Conservation (phyloP, 1,139 yeast species). For the Kodamaea plutei region DNA sequence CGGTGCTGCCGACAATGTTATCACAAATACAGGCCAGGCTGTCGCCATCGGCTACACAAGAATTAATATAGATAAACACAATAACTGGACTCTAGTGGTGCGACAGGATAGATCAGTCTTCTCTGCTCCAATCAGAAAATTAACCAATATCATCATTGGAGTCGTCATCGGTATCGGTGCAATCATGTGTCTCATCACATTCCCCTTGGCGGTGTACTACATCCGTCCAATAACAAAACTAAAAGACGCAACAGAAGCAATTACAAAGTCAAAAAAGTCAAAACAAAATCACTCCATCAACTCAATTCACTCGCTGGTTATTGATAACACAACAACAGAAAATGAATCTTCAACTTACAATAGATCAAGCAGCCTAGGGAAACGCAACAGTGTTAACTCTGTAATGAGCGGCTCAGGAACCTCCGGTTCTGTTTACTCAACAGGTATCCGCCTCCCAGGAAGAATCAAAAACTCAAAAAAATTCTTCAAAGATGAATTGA, state of each 20-base stretch:
- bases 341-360: not conserved
- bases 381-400: constrained; percentile 28
- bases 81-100: constrained; percentile 75
- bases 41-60: constrained; percentile 74
- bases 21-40: constrained; percentile 34
- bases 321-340: not conserved
- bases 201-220: constrained; percentile 81
- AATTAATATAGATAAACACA: constrained; percentile 43
- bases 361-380: constrained; percentile 3
- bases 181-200: constrained; percentile 67
- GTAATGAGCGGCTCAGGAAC: constrained; percentile 18
- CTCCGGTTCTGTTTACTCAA: constrained; percentile 31
- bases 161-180: constrained; percentile 78
- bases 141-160: constrained; percentile 70
- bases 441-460: constrained; percentile 44
- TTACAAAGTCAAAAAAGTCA: constrained; percentile 33
- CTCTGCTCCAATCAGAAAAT: constrained; percentile 56
- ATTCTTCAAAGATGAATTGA: constrained; percentile 76
- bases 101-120: constrained; percentile 61
- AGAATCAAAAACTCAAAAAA: constrained; percentile 55
- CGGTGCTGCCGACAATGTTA: constrained; percentile 51
- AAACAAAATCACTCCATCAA: constrained; percentile 10
- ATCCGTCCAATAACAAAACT: constrained; percentile 79
- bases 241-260: constrained; percentile 77
- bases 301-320: constrained; percentile 2